A percentile compares a stretch with the other conserved stretches of the same genome.
Evolutionary conservation across 1,139 yeast genomes (phyloP).

Genomic region (Geotrichum cucujoidarum): DNA sequence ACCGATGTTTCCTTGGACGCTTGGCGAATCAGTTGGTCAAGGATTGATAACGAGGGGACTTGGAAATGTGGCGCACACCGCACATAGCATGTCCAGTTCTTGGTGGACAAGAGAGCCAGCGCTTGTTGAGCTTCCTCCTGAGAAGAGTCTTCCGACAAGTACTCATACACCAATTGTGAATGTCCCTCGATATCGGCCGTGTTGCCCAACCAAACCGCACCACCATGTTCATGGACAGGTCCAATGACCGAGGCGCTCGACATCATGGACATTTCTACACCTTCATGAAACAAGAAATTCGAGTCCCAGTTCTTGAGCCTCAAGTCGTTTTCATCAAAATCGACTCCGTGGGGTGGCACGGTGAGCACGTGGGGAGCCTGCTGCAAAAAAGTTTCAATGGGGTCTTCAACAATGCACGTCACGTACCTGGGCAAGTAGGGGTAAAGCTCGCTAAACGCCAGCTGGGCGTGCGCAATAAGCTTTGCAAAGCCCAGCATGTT

Average conservation of each 20-base stretch:
- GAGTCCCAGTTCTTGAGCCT: slow-evolving; percentile 59
- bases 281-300: slow-evolving; percentile 68
- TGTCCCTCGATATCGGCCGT: slow-evolving; percentile 46
- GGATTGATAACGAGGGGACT: slow-evolving; percentile 43
- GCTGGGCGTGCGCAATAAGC: slow-evolving; percentile 29
- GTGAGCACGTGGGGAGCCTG: slow-evolving; percentile 32
- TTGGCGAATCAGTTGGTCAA: slow-evolving; percentile 30
- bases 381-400: slow-evolving; percentile 25
- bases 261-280: slow-evolving; percentile 76
- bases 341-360: slow-evolving; percentile 26
- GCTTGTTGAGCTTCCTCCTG: neutral
- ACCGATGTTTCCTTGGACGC: slow-evolving; percentile 21
- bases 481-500: slow-evolving; percentile 23
- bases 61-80: slow-evolving; percentile 50
- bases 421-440: slow-evolving; percentile 21
- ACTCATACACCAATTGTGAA: slow-evolving; percentile 22
- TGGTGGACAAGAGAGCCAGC: slow-evolving; percentile 10
- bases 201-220: slow-evolving; percentile 76
- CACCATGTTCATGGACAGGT: slow-evolving; percentile 25
- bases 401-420: slow-evolving; percentile 28
- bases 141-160: slow-evolving; percentile 9
- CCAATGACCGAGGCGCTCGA: slow-evolving; percentile 65
- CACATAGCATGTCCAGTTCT: slow-evolving; percentile 37
- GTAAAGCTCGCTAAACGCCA: slow-evolving; percentile 18
- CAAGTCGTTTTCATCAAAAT: slow-evolving; percentile 29